These are phyloP conservation scores for Metrosideros polymorpha DNA, from an alignment of 441 rosid species.

Conservation along the genomic window DNA sequence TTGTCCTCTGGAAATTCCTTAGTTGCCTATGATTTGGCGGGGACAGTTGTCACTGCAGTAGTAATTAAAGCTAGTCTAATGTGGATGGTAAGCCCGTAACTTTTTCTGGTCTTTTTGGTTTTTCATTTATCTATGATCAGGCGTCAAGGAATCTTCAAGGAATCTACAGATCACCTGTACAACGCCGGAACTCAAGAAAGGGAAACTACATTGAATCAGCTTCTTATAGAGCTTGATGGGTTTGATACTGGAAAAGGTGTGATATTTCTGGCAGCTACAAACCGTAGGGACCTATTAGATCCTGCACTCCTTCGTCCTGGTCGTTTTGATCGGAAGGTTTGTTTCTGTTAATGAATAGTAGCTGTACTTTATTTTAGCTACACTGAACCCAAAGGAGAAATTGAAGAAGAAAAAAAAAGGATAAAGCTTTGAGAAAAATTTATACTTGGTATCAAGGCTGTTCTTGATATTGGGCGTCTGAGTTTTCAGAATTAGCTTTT, in stretches of 20 bases:
- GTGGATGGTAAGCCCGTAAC: not conserved
- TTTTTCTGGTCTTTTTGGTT: not conserved
- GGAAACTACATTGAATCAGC: slow-evolving; percentile 95
- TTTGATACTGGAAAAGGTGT: slow-evolving; percentile 99
- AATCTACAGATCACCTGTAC: slow-evolving; percentile 60
- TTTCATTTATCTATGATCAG: slow-evolving; percentile 29
- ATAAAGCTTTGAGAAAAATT: not conserved
- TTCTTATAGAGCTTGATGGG: slow-evolving; percentile 95
- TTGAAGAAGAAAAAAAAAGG: not conserved
- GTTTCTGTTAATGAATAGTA: slow-evolving; percentile 9
- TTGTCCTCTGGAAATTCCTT: not conserved
- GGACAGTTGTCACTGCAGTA: not conserved
- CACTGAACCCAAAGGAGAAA: not conserved
- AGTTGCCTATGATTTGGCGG: not conserved
- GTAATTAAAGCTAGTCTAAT: not conserved
- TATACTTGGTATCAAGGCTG: not conserved
- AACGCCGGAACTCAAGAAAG: slow-evolving; percentile 97
- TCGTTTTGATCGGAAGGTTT: slow-evolving; percentile 95
- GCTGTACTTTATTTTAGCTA: not conserved
- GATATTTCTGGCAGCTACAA: slow-evolving; percentile 92
- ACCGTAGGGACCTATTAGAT: slow-evolving; percentile 86
- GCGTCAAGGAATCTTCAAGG: slow-evolving; percentile 89
- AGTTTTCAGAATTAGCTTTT: not conserved
- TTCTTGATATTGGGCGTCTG: not conserved
- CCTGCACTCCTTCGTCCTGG: slow-evolving; percentile 98